Percentiles rank a stretch among this genome's conserved stretches.
phyloP scores from a whole-genome alignment of 345 rosid genomes.

The Citrus medica region DNA sequence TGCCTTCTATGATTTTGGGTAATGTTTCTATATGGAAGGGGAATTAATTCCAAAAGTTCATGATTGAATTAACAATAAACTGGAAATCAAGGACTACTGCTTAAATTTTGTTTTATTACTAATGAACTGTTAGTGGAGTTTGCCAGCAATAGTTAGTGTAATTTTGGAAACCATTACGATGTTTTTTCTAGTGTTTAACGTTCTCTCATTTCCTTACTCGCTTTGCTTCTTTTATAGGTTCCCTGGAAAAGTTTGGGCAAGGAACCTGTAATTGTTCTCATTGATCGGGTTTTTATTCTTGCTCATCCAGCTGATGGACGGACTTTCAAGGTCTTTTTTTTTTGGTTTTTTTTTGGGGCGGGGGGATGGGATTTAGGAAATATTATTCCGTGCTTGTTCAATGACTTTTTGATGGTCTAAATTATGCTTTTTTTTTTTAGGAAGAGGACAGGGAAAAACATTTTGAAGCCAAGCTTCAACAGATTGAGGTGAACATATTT shows the following conservation, averaged over 20 bases:
- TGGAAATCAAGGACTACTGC: background rate
- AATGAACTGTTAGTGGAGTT: background rate
- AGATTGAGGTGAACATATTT: conserved; percentile 69
- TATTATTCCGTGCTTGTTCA: conserved; percentile 10
- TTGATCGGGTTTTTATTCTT: conserved; percentile 90
- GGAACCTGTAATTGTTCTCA: conserved; percentile 91
- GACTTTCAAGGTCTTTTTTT: conserved; percentile 44
- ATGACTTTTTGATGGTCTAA: conserved; percentile 13
- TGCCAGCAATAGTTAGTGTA: background rate
- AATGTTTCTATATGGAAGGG: background rate
- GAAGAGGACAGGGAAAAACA: conserved; percentile 85
- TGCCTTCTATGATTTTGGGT: background rate
- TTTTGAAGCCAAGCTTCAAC: conserved; percentile 86
- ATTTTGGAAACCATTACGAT: background rate
- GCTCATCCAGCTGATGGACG: conserved; percentile 72
- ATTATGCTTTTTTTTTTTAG: conserved; percentile 29
- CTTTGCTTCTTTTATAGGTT: conserved; percentile 48
- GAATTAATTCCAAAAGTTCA: background rate
- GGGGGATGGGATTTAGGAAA: background rate
- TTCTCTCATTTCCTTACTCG: background rate
- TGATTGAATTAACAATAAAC: background rate
- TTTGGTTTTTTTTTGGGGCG: no score
- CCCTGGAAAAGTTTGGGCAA: conserved; percentile 98
- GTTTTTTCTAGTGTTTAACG: conserved; percentile 1
- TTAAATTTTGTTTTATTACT: background rate